Percentiles rank a stretch among this genome's conserved stretches.
Evolutionary conservation across 2,329 filamentous ascomycete genomes (phyloP).

Genomic region (Cryphonectria japonica): DNA sequence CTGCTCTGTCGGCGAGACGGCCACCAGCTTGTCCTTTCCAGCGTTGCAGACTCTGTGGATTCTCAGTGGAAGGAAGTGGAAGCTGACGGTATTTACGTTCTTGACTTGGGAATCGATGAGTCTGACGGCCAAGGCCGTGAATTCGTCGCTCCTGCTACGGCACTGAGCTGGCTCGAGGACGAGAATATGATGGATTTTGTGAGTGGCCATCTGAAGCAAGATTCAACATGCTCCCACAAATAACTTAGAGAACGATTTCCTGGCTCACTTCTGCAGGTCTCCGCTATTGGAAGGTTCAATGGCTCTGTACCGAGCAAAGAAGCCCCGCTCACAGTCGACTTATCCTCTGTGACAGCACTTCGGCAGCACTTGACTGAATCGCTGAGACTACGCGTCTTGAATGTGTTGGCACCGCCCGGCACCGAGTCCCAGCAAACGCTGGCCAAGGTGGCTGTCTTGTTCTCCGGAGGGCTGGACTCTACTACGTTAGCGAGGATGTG

Average conservation of each 20-base stretch:
- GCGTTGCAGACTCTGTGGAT: conserved; percentile 62
- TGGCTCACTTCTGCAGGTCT: conserved; percentile 55
- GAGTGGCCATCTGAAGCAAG: conserved; percentile 38
- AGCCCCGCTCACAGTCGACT: conserved; percentile 42
- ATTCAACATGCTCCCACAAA: conserved; percentile 13
- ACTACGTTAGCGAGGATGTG: conserved; percentile 80
- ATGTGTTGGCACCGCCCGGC: conserved; percentile 58
- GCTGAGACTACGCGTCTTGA: conserved; percentile 64
- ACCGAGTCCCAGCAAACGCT: conserved; percentile 42
- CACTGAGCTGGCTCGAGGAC: conserved; percentile 41
- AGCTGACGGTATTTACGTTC: conserved; percentile 77
- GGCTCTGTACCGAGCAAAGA: conserved; percentile 42
- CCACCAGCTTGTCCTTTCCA: conserved; percentile 65
- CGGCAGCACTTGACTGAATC: conserved; percentile 61
- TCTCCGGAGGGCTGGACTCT: conserved; percentile 94
- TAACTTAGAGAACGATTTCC: conserved; percentile 33
- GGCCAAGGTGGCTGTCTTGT: conserved; percentile 76
- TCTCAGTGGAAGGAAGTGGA: conserved; percentile 77
- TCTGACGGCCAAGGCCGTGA: background rate
- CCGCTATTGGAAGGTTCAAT: conserved; percentile 59
- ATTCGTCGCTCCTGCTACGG: conserved; percentile 8
- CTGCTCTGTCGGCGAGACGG: conserved; percentile 63
- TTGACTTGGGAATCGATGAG: conserved; percentile 52
- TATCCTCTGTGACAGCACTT: conserved; percentile 57
- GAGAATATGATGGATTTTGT: conserved; percentile 46